These are phyloP conservation scores for Vigna nakashimae DNA, from an alignment of 306 rosid species.

Conservation along the genomic window DNA sequence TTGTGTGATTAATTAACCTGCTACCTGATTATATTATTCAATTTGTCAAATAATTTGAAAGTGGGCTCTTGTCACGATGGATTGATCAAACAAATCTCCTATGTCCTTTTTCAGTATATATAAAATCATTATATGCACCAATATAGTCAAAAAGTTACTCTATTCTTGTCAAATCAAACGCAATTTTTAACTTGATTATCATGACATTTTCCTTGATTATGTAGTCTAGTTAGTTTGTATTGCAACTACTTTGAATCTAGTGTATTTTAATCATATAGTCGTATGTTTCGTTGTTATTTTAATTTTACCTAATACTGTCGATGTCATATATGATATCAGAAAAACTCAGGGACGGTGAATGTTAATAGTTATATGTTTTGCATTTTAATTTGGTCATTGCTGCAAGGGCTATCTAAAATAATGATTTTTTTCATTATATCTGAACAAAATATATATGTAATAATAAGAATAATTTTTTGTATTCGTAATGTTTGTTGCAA, in stretches of 20 bases:
- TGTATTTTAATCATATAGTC: slow-evolving; percentile 1
- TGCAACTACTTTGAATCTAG: slow-evolving; percentile 15
- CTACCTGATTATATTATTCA: slow-evolving; percentile 17
- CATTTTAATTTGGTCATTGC: background rate
- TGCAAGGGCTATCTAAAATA: background rate
- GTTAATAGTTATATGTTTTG: background rate
- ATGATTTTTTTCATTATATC: background rate
- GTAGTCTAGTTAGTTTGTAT: slow-evolving; percentile 7
- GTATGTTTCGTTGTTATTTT: background rate
- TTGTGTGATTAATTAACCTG: background rate
- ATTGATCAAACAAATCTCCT: background rate
- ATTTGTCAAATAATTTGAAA: slow-evolving; percentile 30
- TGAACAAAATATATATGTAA: too few relatives aligned
- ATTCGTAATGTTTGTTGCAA: background rate
- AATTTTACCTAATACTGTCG: too few relatives aligned
- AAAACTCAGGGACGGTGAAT: too few relatives aligned
- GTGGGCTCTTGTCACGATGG: slow-evolving; percentile 24
- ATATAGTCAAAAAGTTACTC: slow-evolving; percentile 44
- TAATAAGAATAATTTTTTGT: background rate
- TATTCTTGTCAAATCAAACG: slow-evolving; percentile 35
- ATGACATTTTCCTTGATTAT: slow-evolving; percentile 42
- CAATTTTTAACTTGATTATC: slow-evolving; percentile 40
- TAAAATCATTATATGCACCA: slow-evolving; percentile 28
- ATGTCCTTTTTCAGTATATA: background rate
- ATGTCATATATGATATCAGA: too few relatives aligned